Evolutionary conservation across 257 asterid genomes (phyloP), one percentile per base, ranked within the genome.

Genomic region (Jaltomata sinuosa): DNA sequence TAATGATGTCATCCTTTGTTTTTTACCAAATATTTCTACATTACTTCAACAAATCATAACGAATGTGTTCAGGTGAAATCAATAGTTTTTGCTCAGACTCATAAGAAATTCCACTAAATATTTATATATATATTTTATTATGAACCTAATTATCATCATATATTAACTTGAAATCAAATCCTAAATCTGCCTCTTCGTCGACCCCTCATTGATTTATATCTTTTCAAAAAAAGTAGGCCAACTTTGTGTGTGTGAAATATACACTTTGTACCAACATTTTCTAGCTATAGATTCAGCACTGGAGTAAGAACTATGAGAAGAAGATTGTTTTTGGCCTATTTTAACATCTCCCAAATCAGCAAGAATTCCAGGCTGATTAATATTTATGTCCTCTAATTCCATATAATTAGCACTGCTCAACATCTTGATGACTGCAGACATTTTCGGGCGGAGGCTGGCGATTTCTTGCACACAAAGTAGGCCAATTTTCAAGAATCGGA

Each of bases 321-420:
- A 22, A 45, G 40, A 74, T 45, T 74, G 59, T 29, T 45, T 74
- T 25, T 74, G 40, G 10, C 81, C 81, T 12, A 80, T 80, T 32
- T 80, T 80, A 80, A 80, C 84, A 22, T 80, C 84, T 14, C 16
- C 29, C 40, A 80, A 22, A 80, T 80, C 53, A 80, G 74, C 84
- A 59, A 80, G 55, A 80, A 80, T 80, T 62, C 84, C 84, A 57
- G 84, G 84, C 50, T 45, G 52, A 25, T 40, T 54, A 1, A 80
- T 80, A 15, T 57, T 57, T 16, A 8, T 57, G 57, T 22, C 71
- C n/a, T 80, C 84, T 45, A 72, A 42, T 6, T 74, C 81, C 59
- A 45, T 45, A 57, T 80, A 8, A 57, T 54, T 55, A 31, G 72
- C 22, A 45, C 53, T 57, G 38, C 14, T 57, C 42, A 80, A 8